phyloP scores from a whole-genome alignment of 345 rosid species.

The Isatis tinctoria region DNA sequence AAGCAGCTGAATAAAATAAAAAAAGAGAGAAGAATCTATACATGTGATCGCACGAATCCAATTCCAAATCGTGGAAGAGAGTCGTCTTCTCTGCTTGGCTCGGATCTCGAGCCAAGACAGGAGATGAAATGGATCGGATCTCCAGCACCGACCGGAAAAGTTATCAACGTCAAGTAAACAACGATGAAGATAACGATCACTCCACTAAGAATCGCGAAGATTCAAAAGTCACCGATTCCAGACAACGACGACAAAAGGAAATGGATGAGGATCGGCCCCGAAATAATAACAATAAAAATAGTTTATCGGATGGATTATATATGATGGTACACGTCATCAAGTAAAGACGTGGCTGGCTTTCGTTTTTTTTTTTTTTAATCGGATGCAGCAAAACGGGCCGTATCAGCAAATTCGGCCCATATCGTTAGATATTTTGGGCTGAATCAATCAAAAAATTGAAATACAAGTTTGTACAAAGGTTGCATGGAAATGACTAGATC shows the following conservation, averaged over 20 bases:
- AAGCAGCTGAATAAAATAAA: background rate
- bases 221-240: slow-evolving; percentile 31
- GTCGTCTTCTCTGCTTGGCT: slow-evolving; percentile 62
- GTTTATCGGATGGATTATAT: background rate
- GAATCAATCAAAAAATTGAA: background rate
- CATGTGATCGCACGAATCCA: slow-evolving; percentile 16
- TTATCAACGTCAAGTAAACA: background rate
- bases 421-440: background rate
- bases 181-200: slow-evolving; percentile 26
- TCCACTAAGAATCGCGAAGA: background rate
- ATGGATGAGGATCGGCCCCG: slow-evolving; percentile 22
- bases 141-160: background rate
- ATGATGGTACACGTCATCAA: slow-evolving; percentile 23
- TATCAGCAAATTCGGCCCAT: background rate
- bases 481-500: background rate
- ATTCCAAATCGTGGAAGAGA: slow-evolving; percentile 37
- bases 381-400: background rate
- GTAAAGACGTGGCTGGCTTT: slow-evolving; percentile 3
- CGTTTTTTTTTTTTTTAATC: background rate
- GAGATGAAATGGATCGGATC: slow-evolving; percentile 29
- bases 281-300: background rate
- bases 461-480: background rate
- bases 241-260: slow-evolving; percentile 25
- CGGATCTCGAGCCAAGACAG: slow-evolving; percentile 98
- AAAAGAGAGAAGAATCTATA: background rate